Evolutionary conservation across 371 early-diverging fungal species (phyloP), one percentile per base, ranked within the genome.

Genomic region (Actinomortierella wolfii): DNA sequence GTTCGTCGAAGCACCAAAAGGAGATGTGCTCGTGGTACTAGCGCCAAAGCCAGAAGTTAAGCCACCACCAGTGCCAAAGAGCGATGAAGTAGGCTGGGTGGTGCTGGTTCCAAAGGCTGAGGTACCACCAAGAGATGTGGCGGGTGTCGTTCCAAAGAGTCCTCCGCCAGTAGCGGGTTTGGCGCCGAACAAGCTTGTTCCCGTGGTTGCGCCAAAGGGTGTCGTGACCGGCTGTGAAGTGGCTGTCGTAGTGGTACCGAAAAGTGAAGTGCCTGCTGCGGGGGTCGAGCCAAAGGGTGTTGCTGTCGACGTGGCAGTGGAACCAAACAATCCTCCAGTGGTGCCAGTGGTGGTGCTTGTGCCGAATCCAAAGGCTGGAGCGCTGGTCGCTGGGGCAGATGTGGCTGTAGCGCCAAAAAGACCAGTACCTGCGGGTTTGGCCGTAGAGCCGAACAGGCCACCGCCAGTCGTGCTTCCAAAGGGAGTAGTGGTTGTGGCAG

Each of bases 361-460:
- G 18, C 76, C 78, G 56, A 80, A 80, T 21, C 67, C 76, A 49
- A 74, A 76, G 15, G 55, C 64, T 24, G 68, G 67, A n/a, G 66
- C 54, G 2, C 64, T 47, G 5, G 68, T 51, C 11, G 77, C 50
- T 7, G 69, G 65, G 1, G 68, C 25, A 4, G 15, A 41, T 29
- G 54, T 64, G 42, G 40, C 46, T 26, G 67, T 56, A 14, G 64
- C 66, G 42, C 81, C 83, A 54, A 82, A 67, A 28, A 61, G 60
- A 18, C 76, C 57, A 39, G 70, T 63, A 29, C 63, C 49, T 1
- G 75, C 71, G 15, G 81, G 59, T 46, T 79, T 77, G 13, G 78
- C 50, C 25, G 77, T 69, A 25, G 67, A 56, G 18, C 86, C 84
- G 61, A 86, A 85, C 8, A 76, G 75, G 18, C 78, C 76, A 21